Evolutionary conservation across 177 flowering plant species (phyloP).

Genomic region (Tripterygium wilfordii): DNA sequence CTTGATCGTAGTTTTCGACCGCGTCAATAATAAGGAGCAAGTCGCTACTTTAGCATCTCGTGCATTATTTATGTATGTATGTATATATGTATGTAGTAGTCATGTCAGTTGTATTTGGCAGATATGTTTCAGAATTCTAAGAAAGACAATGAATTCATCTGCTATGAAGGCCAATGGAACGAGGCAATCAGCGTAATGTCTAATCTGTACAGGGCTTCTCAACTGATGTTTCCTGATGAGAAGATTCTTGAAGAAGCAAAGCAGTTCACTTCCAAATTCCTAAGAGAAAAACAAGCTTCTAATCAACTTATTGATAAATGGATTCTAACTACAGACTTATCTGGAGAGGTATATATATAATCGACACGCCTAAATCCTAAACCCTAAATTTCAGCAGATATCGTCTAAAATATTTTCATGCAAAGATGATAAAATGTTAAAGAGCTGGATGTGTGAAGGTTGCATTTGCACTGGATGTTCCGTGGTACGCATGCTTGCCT

Average conservation of each 20-base stretch:
- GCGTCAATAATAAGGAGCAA: no score
- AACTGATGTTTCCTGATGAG: slow-evolving; percentile 67
- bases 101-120: slow-evolving; percentile 13
- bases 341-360: slow-evolving; percentile 96
- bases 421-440: no score
- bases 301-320: slow-evolving; percentile 75
- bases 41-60: background rate
- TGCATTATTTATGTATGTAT: background rate
- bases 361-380: no score
- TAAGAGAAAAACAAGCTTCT: slow-evolving; percentile 50
- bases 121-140: slow-evolving; percentile 67
- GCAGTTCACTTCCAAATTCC: slow-evolving; percentile 42
- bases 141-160: slow-evolving; percentile 63
- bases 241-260: slow-evolving; percentile 61
- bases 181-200: slow-evolving; percentile 79
- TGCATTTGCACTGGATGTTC: slow-evolving; percentile 65
- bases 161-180: slow-evolving; percentile 70
- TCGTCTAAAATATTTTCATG: no score
- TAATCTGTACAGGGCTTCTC: slow-evolving; percentile 74
- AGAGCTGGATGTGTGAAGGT: no score
- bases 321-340: slow-evolving; percentile 76
- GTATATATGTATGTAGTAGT: background rate
- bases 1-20: no score
- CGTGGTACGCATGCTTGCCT: slow-evolving; percentile 74
- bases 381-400: no score